Evolutionary conservation across 2,329 filamentous ascomycete species (phyloP), one percentile per base, ranked within the genome.

Genomic region (Trichocomaceae sp.): DNA sequence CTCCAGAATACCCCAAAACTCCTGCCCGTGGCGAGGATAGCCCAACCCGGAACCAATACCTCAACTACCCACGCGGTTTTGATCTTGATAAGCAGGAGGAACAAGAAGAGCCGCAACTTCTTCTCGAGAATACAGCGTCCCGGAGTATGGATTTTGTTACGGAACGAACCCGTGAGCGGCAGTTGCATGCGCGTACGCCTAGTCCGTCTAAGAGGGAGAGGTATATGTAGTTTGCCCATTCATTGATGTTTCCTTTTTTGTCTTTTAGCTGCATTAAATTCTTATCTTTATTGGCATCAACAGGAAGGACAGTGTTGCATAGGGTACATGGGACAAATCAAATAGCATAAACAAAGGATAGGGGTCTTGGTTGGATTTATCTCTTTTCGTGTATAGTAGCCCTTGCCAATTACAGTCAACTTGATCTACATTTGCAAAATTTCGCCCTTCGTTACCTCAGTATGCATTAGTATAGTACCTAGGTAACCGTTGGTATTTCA

Each of bases 111-210:
- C 65, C 64, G 1, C 55, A 70, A 46, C 35, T 57, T 3, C 55
- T 57, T 23, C 59, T 72, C 2, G 66, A 71, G 22, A 62, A 67
- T 35, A 60, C 63, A 5, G 62, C 66, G 22, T 61, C 64, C 2
- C 62, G 62, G 12, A 58, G 59, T 2, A 65, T 66, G 58, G 63
- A 65, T 26, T 67, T 68, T 53, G 63, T 64, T 47, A 67, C 60
- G 2, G 67, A 65, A 39, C 65, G 66, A 41, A 67, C 59, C 46
- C 68, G 65, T 19, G 65, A 66, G 37, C 62, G 66, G 4, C 64
- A 66, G 42, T 59, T 59, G 10, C 66, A 70, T 44, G 56, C 68
- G 47, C 68, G 68, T n/a, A 71, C 67, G 1, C 71, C 71, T 15
- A 57, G 55, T 44, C 71, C 71, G 3, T 61, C 62, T 2, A 72